Evolutionary conservation across 108 stramenopile species (phyloP).

Genomic region (Nitzschia palea): DNA sequence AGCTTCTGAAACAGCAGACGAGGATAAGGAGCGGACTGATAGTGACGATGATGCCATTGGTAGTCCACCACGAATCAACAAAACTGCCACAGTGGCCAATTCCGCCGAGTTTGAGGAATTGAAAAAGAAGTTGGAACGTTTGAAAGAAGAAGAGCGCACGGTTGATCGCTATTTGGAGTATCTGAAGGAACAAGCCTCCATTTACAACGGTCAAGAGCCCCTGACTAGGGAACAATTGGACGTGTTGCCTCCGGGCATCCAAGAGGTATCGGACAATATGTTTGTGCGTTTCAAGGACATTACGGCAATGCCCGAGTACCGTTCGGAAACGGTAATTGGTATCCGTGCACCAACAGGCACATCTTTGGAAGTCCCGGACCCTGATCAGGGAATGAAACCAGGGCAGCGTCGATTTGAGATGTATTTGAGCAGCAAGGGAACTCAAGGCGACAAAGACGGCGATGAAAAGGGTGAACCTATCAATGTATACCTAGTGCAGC

Average conservation of each 20-base stretch:
- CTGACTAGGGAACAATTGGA: constrained; percentile 20
- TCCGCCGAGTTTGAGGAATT: constrained; percentile 30
- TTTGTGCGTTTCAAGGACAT: constrained; percentile 71
- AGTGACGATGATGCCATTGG: constrained; percentile 28
- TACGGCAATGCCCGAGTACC: constrained; percentile 57
- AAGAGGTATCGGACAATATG: constrained; percentile 40
- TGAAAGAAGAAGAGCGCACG: constrained; percentile 40
- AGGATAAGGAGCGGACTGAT: constrained; percentile 3
- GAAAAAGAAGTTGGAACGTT: constrained; percentile 30
- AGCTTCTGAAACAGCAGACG: constrained; percentile 11
- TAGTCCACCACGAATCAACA: constrained; percentile 37
- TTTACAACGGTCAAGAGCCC: constrained; percentile 24
- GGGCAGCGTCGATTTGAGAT: constrained; percentile 85
- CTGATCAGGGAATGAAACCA: constrained; percentile 76
- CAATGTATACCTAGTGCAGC: constrained; percentile 58
- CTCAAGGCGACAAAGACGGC: neutral
- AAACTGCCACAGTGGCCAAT: constrained; percentile 17
- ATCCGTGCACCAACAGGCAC: constrained; percentile 89
- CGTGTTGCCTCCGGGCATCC: constrained; percentile 31
- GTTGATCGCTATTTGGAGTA: constrained; percentile 38
- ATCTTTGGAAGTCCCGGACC: constrained; percentile 87
- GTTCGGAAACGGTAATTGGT: constrained; percentile 85
- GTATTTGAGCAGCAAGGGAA: constrained; percentile 68
- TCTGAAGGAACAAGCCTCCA: constrained; percentile 38
- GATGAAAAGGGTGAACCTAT: constrained; percentile 44